Conservation (phyloP, 805 yeast genomes). For the Suhomyces prunicola region DNA sequence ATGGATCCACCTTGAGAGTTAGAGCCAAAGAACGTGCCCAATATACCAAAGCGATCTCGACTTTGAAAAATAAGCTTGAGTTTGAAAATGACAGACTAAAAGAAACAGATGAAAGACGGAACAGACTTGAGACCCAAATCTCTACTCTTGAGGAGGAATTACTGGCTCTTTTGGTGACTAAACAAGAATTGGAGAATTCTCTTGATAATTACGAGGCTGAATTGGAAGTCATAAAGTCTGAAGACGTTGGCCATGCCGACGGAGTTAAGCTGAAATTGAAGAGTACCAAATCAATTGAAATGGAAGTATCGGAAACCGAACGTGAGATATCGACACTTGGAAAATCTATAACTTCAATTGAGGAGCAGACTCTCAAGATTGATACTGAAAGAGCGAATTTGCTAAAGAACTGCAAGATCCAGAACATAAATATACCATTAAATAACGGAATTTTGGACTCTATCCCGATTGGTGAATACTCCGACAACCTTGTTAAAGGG, state of each 20-base stretch:
- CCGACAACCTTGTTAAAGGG: slow-evolving; percentile 32
- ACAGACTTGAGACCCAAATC: slow-evolving; percentile 40
- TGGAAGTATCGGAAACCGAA: slow-evolving; percentile 36
- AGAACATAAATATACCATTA: slow-evolving; percentile 63
- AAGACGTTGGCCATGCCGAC: slow-evolving; percentile 12
- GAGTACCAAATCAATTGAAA: slow-evolving; percentile 29
- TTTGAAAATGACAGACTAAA: slow-evolving; percentile 62
- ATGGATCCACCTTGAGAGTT: slow-evolving; percentile 55
- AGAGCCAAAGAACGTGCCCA: slow-evolving; percentile 61
- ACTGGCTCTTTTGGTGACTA: slow-evolving; percentile 28
- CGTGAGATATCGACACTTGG: slow-evolving; percentile 24
- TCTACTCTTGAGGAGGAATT: slow-evolving; percentile 33
- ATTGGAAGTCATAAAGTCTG: slow-evolving; percentile 20
- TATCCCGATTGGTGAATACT: slow-evolving; percentile 56
- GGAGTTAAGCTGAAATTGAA: slow-evolving; percentile 18
- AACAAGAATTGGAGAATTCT: slow-evolving; percentile 22
- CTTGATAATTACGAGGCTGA: slow-evolving; percentile 29
- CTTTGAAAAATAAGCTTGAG: slow-evolving; percentile 55
- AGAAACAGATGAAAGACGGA: slow-evolving; percentile 49
- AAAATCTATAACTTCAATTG: slow-evolving; percentile 38
- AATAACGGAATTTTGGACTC: slow-evolving; percentile 56
- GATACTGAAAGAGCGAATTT: slow-evolving; percentile 56
- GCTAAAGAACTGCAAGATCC: slow-evolving; percentile 71
- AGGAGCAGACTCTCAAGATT: slow-evolving; percentile 52
- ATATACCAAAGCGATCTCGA: slow-evolving; percentile 57